Conservation (phyloP, 1,284 basidiomycete genomes). For the Leccinum proliferum region DNA sequence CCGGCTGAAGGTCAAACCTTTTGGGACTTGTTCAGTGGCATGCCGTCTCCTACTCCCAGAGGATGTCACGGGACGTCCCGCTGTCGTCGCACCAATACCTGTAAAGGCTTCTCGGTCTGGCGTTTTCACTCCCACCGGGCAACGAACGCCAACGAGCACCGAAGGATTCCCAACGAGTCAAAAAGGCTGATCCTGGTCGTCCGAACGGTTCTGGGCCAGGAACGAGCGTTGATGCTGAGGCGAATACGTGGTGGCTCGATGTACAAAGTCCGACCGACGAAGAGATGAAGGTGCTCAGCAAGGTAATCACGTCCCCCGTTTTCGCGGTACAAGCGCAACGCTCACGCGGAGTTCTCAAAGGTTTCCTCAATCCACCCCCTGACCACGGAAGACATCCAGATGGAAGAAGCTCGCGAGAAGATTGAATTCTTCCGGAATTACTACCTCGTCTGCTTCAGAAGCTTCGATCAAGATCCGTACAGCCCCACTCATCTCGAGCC, state of each 20-base stretch:
- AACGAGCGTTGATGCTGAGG: constrained; percentile 46
- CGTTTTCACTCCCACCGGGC: constrained; percentile 5
- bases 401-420: constrained; percentile 99
- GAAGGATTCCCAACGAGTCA: constrained; percentile 5
- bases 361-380: constrained; percentile 97
- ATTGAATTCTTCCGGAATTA: constrained; percentile 99
- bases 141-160: constrained; percentile 4
- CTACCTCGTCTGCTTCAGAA: constrained; percentile 98
- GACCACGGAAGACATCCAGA: constrained; percentile 98
- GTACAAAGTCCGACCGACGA: constrained; percentile 93
- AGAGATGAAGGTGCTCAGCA: constrained; percentile 96
- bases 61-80: constrained; percentile 1
- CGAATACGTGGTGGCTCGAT: constrained; percentile 97
- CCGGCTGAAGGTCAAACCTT: constrained; percentile 94
- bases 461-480: constrained; percentile 98
- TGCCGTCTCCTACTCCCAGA: constrained; percentile 6
- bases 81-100: constrained; percentile 11
- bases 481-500: constrained; percentile 98
- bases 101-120: constrained; percentile 6
- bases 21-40: constrained; percentile 63
- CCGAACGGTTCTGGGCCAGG: constrained; percentile 18
- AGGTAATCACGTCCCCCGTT: constrained; percentile 43
- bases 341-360: constrained; percentile 36
- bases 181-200: constrained; percentile 19
- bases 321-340: neutral